Conservation (phyloP, 768 basidiomycete species). For the Lentinula guzmanii region DNA sequence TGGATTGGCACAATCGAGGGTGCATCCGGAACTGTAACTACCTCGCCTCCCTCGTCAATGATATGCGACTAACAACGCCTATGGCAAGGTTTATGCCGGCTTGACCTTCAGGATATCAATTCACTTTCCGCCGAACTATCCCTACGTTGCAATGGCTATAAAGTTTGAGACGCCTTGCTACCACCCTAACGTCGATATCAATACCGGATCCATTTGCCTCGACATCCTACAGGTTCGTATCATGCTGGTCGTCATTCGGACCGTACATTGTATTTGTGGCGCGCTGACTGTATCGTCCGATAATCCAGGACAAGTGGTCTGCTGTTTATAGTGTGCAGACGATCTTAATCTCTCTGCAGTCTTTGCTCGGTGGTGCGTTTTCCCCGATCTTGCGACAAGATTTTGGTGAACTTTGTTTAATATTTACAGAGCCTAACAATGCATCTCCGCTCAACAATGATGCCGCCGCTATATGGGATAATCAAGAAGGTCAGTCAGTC, state of each 20-base stretch:
- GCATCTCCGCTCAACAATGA: constrained; percentile 86
- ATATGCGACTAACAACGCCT: constrained; percentile 1
- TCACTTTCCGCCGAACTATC: constrained; percentile 82
- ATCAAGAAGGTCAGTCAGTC: constrained; percentile 44
- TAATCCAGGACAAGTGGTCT: constrained; percentile 82
- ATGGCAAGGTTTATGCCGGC: constrained; percentile 63
- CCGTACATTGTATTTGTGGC: background rate
- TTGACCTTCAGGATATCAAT: constrained; percentile 81
- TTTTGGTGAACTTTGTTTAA: background rate
- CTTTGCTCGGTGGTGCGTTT: constrained; percentile 75
- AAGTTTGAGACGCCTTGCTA: constrained; percentile 88
- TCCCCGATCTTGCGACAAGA: background rate
- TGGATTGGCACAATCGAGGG: constrained; percentile 91
- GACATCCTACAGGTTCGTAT: constrained; percentile 75
- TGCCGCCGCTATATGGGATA: constrained; percentile 76
- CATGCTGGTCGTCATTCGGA: too few relatives aligned
- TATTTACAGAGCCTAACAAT: constrained; percentile 77
- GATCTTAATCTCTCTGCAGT: constrained; percentile 82
- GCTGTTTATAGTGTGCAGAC: constrained; percentile 91
- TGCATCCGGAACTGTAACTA: constrained; percentile 63
- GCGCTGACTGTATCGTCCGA: background rate
- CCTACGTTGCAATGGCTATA: constrained; percentile 79
- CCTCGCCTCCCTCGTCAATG: background rate
- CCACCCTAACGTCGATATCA: constrained; percentile 87
- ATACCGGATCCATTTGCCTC: constrained; percentile 71